Base-by-base conservation (phyloP, 2,329 filamentous ascomycete species). In the Blastomyces parvus region DNA sequence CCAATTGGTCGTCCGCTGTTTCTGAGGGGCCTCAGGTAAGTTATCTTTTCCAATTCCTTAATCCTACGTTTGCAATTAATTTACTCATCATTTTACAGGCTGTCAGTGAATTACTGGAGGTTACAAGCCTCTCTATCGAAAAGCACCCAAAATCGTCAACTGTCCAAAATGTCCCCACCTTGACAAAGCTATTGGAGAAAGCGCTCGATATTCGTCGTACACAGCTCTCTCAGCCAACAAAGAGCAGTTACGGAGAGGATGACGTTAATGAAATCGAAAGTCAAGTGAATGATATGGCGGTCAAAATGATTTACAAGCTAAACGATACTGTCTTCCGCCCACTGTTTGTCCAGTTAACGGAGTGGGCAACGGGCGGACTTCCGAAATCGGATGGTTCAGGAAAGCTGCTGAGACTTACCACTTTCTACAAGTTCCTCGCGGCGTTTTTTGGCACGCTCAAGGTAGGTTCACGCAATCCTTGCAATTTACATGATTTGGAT, bases 241-340 rank as follows among this genome's bases (percentile, higher is more conserved):
- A 71, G 14, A 69, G 71, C 33, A 66, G 65, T 25, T 78, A 83
- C 61, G 79, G 84, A 27, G 73, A 76, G 33, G 73, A 74, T 11
- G 80, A 82, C 64, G 77, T 81, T 40, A 77, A 83, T 1, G 74
- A 80, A 52, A 79, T 91, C 14, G 90, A 96, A 72, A 77, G 79
- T 1, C 79, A 81, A 13, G 71, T 90, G 67, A 88, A 90, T 72
- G 84, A 88, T 11, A 85, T 88, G 14, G 85, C 87, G 0, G 84
- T 99, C 64, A 89, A 91, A 75, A 94, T 97, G 86, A 89, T 96
- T 62, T 91, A 96, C 80, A 97, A 97, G 80, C 84, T 99, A 66
- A 97, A 97, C 77, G 94, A 99, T 73, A 87, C 89, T 0, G 86
- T 89, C 0, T 99, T 99, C 85, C 84, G 92, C 14, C 95, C 94